Percentiles rank a stretch among this genome's conserved stretches.
Conservation (phyloP, 345 rosid genomes). For the Mangifera indica region DNA sequence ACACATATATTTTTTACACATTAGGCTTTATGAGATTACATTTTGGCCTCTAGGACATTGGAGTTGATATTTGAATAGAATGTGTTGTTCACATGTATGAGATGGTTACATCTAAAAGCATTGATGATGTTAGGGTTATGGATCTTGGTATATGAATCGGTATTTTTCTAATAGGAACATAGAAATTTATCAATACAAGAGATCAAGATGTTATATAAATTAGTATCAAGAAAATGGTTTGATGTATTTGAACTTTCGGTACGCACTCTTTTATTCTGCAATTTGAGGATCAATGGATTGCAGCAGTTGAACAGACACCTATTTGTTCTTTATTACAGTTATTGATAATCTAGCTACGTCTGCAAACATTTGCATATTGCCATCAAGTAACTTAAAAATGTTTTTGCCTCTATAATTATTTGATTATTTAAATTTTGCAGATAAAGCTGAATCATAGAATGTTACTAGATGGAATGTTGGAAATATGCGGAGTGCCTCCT, state of each 20-base stretch:
- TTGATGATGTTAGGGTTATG: background rate
- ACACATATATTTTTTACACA: background rate
- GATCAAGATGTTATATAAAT: background rate
- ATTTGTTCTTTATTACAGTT: background rate
- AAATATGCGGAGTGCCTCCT: slow-evolving; percentile 89
- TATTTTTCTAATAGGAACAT: background rate
- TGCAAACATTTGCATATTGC: background rate
- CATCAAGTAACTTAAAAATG: slow-evolving; percentile 6
- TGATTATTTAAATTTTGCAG: slow-evolving; percentile 31
- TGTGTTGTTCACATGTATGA: background rate
- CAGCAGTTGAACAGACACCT: background rate
- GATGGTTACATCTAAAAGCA: background rate
- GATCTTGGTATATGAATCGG: background rate
- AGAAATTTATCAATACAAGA: background rate
- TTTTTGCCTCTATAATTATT: background rate
- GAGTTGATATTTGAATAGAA: background rate
- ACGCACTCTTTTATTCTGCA: background rate
- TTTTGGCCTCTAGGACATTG: background rate
- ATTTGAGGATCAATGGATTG: background rate
- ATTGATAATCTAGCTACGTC: background rate
- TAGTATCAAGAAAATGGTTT: background rate
- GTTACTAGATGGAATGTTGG: slow-evolving; percentile 90
- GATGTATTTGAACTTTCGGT: background rate
- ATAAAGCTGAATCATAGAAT: slow-evolving; percentile 87
- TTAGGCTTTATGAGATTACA: background rate